Percentiles rank a stretch among this genome's conserved stretches.
phyloP scores from a whole-genome alignment of 2,329 filamentous ascomycete genomes.

The Nemania abortiva region DNA sequence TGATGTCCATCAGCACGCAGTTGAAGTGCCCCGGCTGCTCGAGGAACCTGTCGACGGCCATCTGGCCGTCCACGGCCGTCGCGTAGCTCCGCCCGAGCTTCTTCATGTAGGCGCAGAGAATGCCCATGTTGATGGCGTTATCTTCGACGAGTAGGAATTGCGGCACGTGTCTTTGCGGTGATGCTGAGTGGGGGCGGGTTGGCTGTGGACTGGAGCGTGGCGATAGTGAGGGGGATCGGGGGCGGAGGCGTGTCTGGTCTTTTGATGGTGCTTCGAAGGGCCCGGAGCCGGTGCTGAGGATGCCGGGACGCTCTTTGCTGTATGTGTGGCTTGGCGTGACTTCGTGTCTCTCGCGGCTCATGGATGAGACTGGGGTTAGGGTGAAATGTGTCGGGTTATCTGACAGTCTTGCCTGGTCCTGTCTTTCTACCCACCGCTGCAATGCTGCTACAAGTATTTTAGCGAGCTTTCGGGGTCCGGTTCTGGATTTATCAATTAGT shows the following conservation, averaged over 20 bases:
- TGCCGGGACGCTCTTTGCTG: background rate
- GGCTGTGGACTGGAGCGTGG: conserved; percentile 21
- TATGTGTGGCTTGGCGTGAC: background rate
- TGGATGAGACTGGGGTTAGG: conserved; percentile 8
- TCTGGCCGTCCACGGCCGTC: conserved; percentile 34
- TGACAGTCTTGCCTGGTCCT: conserved; percentile 5
- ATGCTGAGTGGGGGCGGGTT: background rate
- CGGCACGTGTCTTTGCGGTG: conserved; percentile 5
- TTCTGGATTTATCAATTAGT: conserved; percentile 39
- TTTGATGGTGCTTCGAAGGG: conserved; percentile 12
- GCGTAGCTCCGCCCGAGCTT: conserved; percentile 44
- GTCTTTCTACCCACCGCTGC: conserved; percentile 34
- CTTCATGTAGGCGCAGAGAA: conserved; percentile 50
- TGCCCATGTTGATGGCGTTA: conserved; percentile 55
- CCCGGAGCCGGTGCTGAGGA: conserved; percentile 4
- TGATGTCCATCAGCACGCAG: conserved; percentile 39
- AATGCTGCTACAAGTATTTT: conserved; percentile 46
- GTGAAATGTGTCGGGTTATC: conserved; percentile 3
- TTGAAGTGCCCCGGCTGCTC: conserved; percentile 25
- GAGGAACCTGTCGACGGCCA: conserved; percentile 31
- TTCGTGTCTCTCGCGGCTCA: background rate
- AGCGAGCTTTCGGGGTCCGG: conserved; percentile 55
- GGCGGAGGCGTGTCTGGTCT: background rate
- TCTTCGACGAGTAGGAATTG: conserved; percentile 56
- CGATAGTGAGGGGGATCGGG: conserved; percentile 24